Conservation (phyloP, 352 stramenopile genomes). For the Phytophthora melonis region DNA sequence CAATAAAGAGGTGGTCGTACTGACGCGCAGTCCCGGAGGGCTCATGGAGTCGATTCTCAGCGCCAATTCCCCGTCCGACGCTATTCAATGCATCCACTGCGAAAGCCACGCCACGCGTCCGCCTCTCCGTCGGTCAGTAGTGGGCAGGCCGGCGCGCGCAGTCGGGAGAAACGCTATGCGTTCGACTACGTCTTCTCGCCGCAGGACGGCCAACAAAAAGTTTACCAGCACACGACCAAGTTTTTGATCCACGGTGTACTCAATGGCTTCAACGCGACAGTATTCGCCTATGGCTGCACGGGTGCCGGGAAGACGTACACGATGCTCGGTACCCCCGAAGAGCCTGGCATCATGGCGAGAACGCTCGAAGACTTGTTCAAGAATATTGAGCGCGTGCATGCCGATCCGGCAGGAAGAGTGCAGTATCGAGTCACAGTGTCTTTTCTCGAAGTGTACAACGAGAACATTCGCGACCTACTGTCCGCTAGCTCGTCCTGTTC, state of each 20-base stretch:
- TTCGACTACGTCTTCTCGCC: slow-evolving; percentile 92
- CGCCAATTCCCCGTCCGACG: slow-evolving; percentile 25
- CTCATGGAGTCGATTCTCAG: slow-evolving; percentile 17
- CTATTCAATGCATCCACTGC: slow-evolving; percentile 37
- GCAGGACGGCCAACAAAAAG: slow-evolving; percentile 68
- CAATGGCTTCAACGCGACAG: slow-evolving; percentile 92
- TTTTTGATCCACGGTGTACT: slow-evolving; percentile 90
- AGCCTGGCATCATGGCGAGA: slow-evolving; percentile 91
- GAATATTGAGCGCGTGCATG: slow-evolving; percentile 59
- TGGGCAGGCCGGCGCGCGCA: slow-evolving; percentile 24
- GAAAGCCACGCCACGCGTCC: slow-evolving; percentile 49
- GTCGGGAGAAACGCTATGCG: slow-evolving; percentile 86
- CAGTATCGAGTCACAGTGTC: slow-evolving; percentile 78
- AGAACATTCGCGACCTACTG: slow-evolving; percentile 93
- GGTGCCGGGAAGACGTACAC: slow-evolving; percentile 93
- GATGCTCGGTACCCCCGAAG: slow-evolving; percentile 87
- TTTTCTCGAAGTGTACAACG: slow-evolving; percentile 94
- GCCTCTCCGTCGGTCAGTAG: slow-evolving; percentile 28
- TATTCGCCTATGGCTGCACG: slow-evolving; percentile 93
- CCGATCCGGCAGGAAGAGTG: slow-evolving; percentile 19
- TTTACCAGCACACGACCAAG: slow-evolving; percentile 91
- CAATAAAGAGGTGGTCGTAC: slow-evolving; percentile 85
- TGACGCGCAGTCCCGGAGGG: slow-evolving; percentile 52
- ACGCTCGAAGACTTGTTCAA: slow-evolving; percentile 90
- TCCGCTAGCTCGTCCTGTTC: slow-evolving; percentile 37